Evolutionary conservation across 108 stramenopile genomes (phyloP).

Genomic region (Skeletonema costatum): DNA sequence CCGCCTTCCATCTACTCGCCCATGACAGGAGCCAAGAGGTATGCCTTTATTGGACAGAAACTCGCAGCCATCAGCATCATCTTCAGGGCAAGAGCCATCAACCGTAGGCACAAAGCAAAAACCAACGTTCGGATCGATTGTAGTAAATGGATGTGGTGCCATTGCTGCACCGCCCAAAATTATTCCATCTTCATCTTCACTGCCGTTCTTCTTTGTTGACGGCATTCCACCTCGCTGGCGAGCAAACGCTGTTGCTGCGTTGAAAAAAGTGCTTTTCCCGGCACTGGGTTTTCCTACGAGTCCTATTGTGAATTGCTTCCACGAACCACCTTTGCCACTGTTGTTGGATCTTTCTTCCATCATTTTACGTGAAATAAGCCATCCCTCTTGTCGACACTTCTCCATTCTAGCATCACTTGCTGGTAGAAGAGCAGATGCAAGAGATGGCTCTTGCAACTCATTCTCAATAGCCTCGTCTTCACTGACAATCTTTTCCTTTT

Average conservation of each 20-base stretch:
- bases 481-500: not conserved
- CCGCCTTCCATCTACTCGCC: constrained; percentile 69
- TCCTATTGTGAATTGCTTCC: constrained; percentile 41
- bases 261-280: constrained; percentile 90
- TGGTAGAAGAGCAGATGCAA: constrained; percentile 15
- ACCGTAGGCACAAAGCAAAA: constrained; percentile 73
- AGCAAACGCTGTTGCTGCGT: constrained; percentile 85
- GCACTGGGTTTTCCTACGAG: constrained; percentile 87
- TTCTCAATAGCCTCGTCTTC: constrained; percentile 2
- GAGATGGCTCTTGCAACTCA: not conserved
- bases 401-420: constrained; percentile 51
- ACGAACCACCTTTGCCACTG: constrained; percentile 37
- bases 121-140: constrained; percentile 93
- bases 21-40: constrained; percentile 72
- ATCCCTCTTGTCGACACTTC: constrained; percentile 59
- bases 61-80: constrained; percentile 28
- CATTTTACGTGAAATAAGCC: constrained; percentile 56
- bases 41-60: constrained; percentile 7
- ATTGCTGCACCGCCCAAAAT: constrained; percentile 83
- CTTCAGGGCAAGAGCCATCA: constrained; percentile 73
- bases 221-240: constrained; percentile 59
- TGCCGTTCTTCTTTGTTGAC: constrained; percentile 7
- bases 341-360: constrained; percentile 23
- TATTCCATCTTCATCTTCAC: constrained; percentile 8
- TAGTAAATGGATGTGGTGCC: constrained; percentile 93